Evolutionary conservation across 208 protist species (phyloP), one percentile per base, ranked within the genome.

Genomic region (Porcisia deanei): DNA sequence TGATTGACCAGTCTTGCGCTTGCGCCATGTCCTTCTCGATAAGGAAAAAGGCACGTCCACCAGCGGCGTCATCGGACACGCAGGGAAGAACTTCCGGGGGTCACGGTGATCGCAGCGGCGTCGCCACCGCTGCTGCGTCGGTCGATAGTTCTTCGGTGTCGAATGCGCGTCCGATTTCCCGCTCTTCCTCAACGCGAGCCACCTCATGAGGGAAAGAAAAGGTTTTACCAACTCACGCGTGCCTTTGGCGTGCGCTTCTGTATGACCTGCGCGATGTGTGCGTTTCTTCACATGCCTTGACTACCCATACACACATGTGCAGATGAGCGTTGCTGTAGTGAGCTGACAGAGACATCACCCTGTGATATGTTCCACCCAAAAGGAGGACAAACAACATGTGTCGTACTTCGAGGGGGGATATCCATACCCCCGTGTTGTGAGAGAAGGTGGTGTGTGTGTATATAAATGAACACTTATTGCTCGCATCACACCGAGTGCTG

Each of bases 11-110:
- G 77, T 92, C 91, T 8, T 97, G 94, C 76, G 91, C 91, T 14
- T 97, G 94, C 61, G 94, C 91, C 61, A 86, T 96, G 84, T 97
- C 94, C n/a, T 97, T 97, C 65, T 97, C 94, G 0, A 75, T 97
- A 4, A 85, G 85, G 63, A 90, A 89, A 65, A 85, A 82, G 71
- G 75, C 55, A 30, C 74, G 60, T 22, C 61, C 47, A n/a, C 37
- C 72, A n/a, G n/a, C 45, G 25, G 34, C 41, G 54, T 47, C 80
- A n/a, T 30, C 66, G 30, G 61, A 14, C n/a, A n/a, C 43, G 39
- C 9, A 34, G 37, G 57, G 41, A 16, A 30, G 43, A 39, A 18
- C 20, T 67, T 47, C 63, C 25, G 63, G 57, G 12, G 41, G 49
- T 55, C 22, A 55, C 39, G 60, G 16, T 49, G 25, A 54, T 61